Conservation (phyloP, 164 flowering plant species). For the Nymphaea thermarum region DNA sequence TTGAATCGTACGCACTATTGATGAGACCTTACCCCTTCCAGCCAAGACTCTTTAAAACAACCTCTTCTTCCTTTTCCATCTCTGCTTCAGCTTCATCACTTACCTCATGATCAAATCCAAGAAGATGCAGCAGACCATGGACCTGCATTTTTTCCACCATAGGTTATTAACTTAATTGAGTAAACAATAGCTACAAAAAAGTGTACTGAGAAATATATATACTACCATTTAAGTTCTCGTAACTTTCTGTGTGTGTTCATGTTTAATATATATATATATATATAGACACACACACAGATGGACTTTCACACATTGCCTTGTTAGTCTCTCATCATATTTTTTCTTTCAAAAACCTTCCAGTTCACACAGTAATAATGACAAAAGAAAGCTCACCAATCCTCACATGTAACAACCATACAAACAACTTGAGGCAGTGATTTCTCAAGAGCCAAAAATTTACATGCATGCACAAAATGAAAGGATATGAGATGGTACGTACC, state of each 20-base stretch:
- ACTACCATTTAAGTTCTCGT: no score
- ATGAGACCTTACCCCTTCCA: slow-evolving; percentile 95
- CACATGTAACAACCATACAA: background rate
- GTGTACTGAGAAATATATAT: no score
- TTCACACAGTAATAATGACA: background rate
- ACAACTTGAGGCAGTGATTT: background rate
- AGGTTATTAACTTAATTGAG: no score
- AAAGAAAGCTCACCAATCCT: background rate
- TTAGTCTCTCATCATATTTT: no score
- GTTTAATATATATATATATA: no score
- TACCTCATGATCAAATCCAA: slow-evolving; percentile 94
- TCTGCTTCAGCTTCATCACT: slow-evolving; percentile 88
- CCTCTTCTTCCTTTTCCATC: slow-evolving; percentile 87
- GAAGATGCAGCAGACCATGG: slow-evolving; percentile 85
- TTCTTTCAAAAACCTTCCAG: no score
- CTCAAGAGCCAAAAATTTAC: background rate
- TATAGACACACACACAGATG: no score
- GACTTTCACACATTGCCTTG: no score
- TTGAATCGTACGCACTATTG: slow-evolving; percentile 59
- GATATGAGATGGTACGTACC: slow-evolving; percentile 34
- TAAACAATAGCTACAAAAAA: no score
- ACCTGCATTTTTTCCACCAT: slow-evolving; percentile 28
- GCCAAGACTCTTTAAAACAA: slow-evolving; percentile 63
- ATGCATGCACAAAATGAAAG: background rate
- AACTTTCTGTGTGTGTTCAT: no score